Percentiles rank a stretch among this genome's conserved stretches.
Conservation (phyloP, 2,329 filamentous ascomycete species). For the Chaetomiaceae sp. region DNA sequence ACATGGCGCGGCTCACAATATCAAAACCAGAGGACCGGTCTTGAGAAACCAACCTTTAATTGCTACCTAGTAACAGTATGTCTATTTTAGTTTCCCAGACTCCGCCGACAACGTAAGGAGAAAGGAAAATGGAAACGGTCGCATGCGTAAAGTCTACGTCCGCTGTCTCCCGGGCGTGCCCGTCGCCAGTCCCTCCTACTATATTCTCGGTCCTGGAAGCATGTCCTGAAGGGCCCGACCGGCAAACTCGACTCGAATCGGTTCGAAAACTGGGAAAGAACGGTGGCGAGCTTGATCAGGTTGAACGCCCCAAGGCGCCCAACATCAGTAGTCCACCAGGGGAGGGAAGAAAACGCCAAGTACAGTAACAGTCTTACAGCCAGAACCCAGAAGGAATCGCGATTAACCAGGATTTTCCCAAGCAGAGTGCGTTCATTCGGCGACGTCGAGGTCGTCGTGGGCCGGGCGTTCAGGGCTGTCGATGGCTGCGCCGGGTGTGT, state of each 20-base stretch:
- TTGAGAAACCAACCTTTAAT: conserved; percentile 10
- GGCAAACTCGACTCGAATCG: background rate
- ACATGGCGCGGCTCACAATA: background rate
- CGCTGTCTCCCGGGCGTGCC: background rate
- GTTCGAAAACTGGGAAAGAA: conserved; percentile 20
- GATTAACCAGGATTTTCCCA: background rate
- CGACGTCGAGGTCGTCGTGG: conserved; percentile 94
- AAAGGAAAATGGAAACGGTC: conserved; percentile 6
- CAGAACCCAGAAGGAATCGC: conserved; percentile 10
- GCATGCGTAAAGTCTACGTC: conserved; percentile 3
- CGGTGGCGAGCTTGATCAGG: conserved; percentile 14
- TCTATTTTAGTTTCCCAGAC: conserved; percentile 13
- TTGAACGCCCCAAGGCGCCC: conserved; percentile 12
- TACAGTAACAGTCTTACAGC: conserved; percentile 25
- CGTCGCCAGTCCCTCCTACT: background rate
- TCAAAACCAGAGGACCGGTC: background rate
- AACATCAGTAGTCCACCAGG: conserved; percentile 24
- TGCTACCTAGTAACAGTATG: conserved; percentile 15
- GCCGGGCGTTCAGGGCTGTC: conserved; percentile 76
- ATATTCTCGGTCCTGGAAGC: background rate
- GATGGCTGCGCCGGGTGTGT: conserved; percentile 43
- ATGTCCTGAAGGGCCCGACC: background rate
- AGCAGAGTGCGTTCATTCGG: conserved; percentile 52
- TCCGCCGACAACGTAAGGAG: conserved; percentile 4
- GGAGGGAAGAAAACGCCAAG: conserved; percentile 15